Evolutionary conservation across 805 yeast genomes (phyloP).

Genomic region (Danielozyma ontarioensis): DNA sequence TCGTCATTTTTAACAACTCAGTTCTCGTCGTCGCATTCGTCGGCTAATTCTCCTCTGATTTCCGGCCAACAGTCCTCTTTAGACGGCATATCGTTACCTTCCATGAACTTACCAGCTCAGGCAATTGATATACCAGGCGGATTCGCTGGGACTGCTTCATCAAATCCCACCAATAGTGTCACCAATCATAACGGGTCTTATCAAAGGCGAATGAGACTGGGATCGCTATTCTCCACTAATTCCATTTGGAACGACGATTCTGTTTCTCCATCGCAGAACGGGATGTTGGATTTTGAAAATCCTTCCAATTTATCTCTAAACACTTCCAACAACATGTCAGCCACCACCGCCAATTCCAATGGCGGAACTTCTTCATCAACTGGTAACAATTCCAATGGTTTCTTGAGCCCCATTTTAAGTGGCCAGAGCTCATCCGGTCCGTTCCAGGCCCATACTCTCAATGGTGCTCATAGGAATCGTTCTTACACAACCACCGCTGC

Average conservation of each 20-base stretch:
- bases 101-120: constrained; percentile 11
- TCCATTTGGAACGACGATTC: constrained; percentile 58
- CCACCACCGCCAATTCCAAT: constrained; percentile 1
- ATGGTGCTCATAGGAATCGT: constrained; percentile 32
- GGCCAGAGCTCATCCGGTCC: constrained; percentile 7
- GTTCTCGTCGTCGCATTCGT: constrained; percentile 1
- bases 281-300: neutral
- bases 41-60: constrained; percentile 2
- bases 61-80: constrained; percentile 4
- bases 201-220: constrained; percentile 44
- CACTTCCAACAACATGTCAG: too few relatives aligned
- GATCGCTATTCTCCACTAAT: constrained; percentile 44
- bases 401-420: constrained; percentile 10
- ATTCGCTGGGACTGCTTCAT: too few relatives aligned
- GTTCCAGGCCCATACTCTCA: neutral
- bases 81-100: constrained; percentile 13
- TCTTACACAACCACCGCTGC: constrained; percentile 49
- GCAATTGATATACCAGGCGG: constrained; percentile 16
- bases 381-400: constrained; percentile 4
- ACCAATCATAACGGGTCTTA: neutral
- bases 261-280: constrained; percentile 8
- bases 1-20: constrained; percentile 40
- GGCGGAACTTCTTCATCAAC: constrained; percentile 5
- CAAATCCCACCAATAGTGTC: neutral
- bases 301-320: neutral